Evolutionary conservation across 257 asterid genomes (phyloP).

Genomic region (Hygrophila difformis): DNA sequence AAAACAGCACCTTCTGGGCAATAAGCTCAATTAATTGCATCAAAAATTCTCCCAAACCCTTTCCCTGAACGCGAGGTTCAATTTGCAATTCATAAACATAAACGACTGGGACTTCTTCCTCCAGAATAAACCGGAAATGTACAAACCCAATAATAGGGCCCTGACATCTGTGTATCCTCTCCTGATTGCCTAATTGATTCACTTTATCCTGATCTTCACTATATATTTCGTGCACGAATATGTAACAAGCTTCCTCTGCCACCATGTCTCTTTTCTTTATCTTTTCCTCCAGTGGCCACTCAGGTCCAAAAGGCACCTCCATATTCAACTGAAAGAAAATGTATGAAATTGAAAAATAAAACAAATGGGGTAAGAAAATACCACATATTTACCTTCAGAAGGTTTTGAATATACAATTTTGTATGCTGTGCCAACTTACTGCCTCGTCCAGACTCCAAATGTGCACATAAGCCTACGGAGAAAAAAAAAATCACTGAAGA

Average conservation of each 20-base stretch:
- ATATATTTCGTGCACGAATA: constrained; percentile 50
- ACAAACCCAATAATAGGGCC: constrained; percentile 65
- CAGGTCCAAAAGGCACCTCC: constrained; percentile 77
- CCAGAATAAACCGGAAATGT: constrained; percentile 69
- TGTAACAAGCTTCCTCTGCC: constrained; percentile 63
- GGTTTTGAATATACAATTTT: constrained; percentile 54
- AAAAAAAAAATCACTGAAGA: constrained; percentile 1
- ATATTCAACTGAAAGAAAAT: constrained; percentile 65
- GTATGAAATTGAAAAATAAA: no score
- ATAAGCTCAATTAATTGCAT: constrained; percentile 75
- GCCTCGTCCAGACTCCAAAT: constrained; percentile 66
- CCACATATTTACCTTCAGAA: constrained; percentile 53
- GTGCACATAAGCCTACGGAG: constrained; percentile 39
- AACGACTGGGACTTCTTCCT: constrained; percentile 89
- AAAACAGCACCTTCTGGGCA: constrained; percentile 53
- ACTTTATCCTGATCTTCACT: constrained; percentile 23
- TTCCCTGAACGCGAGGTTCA: constrained; percentile 68
- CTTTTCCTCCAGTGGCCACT: constrained; percentile 87
- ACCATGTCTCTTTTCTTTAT: constrained; percentile 79
- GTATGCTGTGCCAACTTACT: constrained; percentile 41
- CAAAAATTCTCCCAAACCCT: constrained; percentile 72
- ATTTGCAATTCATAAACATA: constrained; percentile 89
- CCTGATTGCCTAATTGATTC: constrained; percentile 18
- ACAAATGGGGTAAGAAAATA: background rate
- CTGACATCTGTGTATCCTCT: constrained; percentile 19